These are phyloP conservation scores for Chalciporus piperatus DNA, from an alignment of 768 basidiomycete genomes.

Conservation along the genomic window DNA sequence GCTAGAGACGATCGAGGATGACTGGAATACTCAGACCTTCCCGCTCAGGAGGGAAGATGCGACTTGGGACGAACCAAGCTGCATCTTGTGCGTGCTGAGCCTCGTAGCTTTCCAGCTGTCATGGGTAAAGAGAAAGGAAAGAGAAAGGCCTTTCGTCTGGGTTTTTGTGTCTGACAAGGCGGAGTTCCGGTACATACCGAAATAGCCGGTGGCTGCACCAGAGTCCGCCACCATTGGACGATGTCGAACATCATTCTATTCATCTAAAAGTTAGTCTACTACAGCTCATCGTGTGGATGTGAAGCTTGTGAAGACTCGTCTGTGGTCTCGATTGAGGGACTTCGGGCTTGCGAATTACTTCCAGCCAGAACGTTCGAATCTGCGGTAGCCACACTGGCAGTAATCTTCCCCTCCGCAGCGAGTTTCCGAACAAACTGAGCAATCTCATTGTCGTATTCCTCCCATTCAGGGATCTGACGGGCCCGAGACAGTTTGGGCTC, in stretches of 20 bases:
- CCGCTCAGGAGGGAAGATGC: conserved; percentile 29
- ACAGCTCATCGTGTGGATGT: conserved; percentile 20
- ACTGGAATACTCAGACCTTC: conserved; percentile 33
- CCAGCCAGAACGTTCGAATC: conserved; percentile 68
- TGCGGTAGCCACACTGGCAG: conserved; percentile 61
- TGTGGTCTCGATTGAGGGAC: background rate
- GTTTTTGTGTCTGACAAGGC: too few relatives aligned
- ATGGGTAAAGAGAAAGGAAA: too few relatives aligned
- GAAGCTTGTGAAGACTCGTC: background rate
- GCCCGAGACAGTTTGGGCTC: conserved; percentile 94
- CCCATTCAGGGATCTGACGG: conserved; percentile 97
- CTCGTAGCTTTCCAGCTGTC: conserved; percentile 30
- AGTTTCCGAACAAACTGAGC: conserved; percentile 75
- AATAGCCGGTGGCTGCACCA: background rate
- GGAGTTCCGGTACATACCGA: background rate
- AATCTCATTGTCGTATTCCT: conserved; percentile 89
- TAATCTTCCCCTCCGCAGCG: conserved; percentile 67
- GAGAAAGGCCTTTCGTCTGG: too few relatives aligned
- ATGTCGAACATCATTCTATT: too few relatives aligned
- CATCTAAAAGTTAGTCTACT: conserved; percentile 1
- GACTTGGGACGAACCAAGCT: background rate
- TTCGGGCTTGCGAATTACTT: conserved; percentile 32
- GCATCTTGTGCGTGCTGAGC: conserved; percentile 28
- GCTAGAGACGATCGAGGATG: conserved; percentile 31
- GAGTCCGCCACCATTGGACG: too few relatives aligned